Base-by-base conservation (phyloP, 2,329 filamentous ascomycete genomes). In the Alternaria angustiovoidea region DNA sequence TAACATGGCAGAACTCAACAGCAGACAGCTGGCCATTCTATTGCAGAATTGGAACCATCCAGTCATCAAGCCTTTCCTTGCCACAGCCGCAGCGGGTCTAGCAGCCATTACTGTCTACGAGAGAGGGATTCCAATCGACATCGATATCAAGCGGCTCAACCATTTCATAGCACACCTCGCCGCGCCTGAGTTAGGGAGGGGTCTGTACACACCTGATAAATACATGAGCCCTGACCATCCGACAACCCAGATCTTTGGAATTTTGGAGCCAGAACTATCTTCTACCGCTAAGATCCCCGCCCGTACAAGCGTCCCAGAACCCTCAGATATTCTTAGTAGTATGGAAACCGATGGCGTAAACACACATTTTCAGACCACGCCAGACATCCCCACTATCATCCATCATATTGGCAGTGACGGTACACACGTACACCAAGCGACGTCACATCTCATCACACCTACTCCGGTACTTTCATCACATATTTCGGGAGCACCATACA, bases 1-100 rank as follows among this genome's bases (percentile, higher is more conserved):
- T 14, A 42, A 20, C 8, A 57, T 57, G 54, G 54, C 54, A 8
- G 18, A 44, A 26, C 39, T 51, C 22, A 41, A 46, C n/a, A 2
- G 28, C 39, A 30, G 36, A 16, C 39, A 46, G 30, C 38, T 51
- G 7, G 28, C 34, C 3, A 24, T 39, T 22, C 34, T 47, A 14
- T 12, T 48, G 16, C 53, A 55, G 8, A 30, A 55, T 14, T 48
- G 42, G 43, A 30, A 48, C 43, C 22, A 41, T 22, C 12, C 43
- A 12, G n/a, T 48, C 11, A 30, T 55, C 34, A 18, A 5, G 9
- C 22, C 32, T 14, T 30, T 48, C 5, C 16, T 55, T 16, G 43
- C 24, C n/a, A 39, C 43, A 22, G 32, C 32, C 26, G 22, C 22
- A 14, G 14, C 43, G 14, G 32, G 53, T n/a, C 26, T 39, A 18